Evolutionary conservation across 441 rosid species (phyloP).

Genomic region (Eruca vesicaria): DNA sequence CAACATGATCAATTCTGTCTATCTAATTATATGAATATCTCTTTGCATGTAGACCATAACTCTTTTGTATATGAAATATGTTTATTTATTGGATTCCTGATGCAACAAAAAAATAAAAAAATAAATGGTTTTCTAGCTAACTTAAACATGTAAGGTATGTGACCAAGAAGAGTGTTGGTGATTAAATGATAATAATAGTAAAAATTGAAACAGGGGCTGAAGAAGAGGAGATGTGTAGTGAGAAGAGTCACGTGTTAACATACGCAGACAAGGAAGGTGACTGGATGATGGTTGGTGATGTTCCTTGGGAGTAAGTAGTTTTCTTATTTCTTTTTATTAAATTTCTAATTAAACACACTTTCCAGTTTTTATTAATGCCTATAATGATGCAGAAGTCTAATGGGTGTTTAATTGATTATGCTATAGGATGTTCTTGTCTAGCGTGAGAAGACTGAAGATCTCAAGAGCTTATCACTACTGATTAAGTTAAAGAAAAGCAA

Average conservation of each 20-base stretch:
- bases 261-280: slow-evolving; percentile 97
- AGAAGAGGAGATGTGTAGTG: slow-evolving; percentile 56
- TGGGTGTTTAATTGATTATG: not conserved
- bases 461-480: slow-evolving; percentile 49
- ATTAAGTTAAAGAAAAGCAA: not conserved
- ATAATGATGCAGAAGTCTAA: not conserved
- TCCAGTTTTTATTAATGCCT: not conserved
- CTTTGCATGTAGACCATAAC: not conserved
- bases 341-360: not conserved
- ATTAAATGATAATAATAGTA: not conserved
- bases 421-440: slow-evolving; percentile 85
- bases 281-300: slow-evolving; percentile 99
- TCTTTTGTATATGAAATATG: no score
- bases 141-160: not conserved
- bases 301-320: slow-evolving; percentile 91
- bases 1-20: not conserved
- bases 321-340: not conserved
- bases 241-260: slow-evolving; percentile 71
- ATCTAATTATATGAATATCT: not conserved
- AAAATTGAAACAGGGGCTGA: slow-evolving; percentile 68
- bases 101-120: no score
- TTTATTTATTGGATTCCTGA: no score
- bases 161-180: not conserved
- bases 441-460: slow-evolving; percentile 91
- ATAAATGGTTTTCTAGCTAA: not conserved